These are phyloP conservation scores for Spergularia bocconei DNA, from an alignment of 148 eudicot genomes.

Conservation along the genomic window DNA sequence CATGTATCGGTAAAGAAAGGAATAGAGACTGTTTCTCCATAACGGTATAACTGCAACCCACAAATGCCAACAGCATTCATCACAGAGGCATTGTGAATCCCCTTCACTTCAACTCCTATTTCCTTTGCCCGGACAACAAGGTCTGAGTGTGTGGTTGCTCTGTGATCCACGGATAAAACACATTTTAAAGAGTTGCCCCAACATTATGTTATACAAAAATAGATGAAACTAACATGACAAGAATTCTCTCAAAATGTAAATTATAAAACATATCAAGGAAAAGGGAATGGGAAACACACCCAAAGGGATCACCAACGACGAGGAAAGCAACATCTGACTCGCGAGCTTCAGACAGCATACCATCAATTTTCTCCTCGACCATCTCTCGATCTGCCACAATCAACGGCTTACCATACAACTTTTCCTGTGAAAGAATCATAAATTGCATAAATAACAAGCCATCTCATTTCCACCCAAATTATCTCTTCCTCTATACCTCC, in stretches of 20 bases:
- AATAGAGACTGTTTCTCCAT: constrained; percentile 90
- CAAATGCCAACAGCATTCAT: constrained; percentile 93
- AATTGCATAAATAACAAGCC: background rate
- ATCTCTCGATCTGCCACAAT: constrained; percentile 80
- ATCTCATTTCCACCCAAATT: too few species aligned
- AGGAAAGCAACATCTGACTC: constrained; percentile 78
- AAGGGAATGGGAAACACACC: constrained; percentile 49
- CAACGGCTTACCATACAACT: constrained; percentile 67
- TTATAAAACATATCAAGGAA: background rate
- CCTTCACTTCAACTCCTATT: constrained; percentile 68
- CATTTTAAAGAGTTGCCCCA: background rate
- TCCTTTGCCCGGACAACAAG: constrained; percentile 92
- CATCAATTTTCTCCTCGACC: constrained; percentile 85
- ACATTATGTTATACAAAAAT: background rate
- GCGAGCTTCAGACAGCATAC: constrained; percentile 62
- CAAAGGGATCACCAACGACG: constrained; percentile 96
- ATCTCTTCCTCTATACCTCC: too few species aligned
- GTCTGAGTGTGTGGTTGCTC: constrained; percentile 94
- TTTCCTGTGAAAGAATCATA: constrained; percentile 43
- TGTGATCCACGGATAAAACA: constrained; percentile 25
- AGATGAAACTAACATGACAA: too few species aligned
- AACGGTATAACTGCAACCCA: constrained; percentile 87
- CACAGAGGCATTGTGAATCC: constrained; percentile 86
- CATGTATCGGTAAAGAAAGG: constrained; percentile 94
- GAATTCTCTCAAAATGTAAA: background rate